Base-by-base conservation (phyloP, 176 grass and related monocot species). In the Oropetium thomaeum region DNA sequence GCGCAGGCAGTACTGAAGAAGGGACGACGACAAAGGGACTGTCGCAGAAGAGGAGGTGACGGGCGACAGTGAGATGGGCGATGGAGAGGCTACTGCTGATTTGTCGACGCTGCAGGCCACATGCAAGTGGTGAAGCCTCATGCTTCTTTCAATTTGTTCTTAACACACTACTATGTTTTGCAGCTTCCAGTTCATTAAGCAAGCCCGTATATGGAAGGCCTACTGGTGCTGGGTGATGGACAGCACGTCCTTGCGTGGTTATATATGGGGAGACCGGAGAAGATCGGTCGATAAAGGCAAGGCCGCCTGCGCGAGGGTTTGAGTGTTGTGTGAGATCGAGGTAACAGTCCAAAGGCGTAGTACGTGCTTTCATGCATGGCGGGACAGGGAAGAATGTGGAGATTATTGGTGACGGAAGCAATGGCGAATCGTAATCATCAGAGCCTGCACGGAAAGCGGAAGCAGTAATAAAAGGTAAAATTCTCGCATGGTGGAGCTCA, bases 51-150 rank as follows among this genome's bases (percentile, higher is more conserved):
- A 75, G n/a, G 53, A 12, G 35, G 40, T 42, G 40, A 12, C 7
- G 5, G 45, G 42, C 20, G 82, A 42, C 9, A 73, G 27, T 17
- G 79, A 34, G 47, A 29, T 51, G 55, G 73, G 81, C 29, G 77
- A 55, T 9, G 54, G 60, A 48, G 70, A 33, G 2, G 81, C 29
- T 8, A 73, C 28, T 20, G 45, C 45, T n/a, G n/a, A n/a, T 79
- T 92, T 81, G 11, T 92, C 82, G 65, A 85, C 44, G 69, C 35
- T 37, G 49, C 68, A 86, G 42, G 75, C 71, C 62, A 77, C 45
- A 69, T 60, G 79, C 15, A 81, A 13, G 53, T 84, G 90, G 12
- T 89, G 86, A 83, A 92, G 71, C 71, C 77, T 92, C 90, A 92
- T 92, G 83, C 3, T 63, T 14, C 28, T 74, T 35, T n/a, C n/a